These are phyloP conservation scores for Scolecobasidium constrictum DNA, from an alignment of 2,329 filamentous ascomycete genomes.

Conservation along the genomic window DNA sequence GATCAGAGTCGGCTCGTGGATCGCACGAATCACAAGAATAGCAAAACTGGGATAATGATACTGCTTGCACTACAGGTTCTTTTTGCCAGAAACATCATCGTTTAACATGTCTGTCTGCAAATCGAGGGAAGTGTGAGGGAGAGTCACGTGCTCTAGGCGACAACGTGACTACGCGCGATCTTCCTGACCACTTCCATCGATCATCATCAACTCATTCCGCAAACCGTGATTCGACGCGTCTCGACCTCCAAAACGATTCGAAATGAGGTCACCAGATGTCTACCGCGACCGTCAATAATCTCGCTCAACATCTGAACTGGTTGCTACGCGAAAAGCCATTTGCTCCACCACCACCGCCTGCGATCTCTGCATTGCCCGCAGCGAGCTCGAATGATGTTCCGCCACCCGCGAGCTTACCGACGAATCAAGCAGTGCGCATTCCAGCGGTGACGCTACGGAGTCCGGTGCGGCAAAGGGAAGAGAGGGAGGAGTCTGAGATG, in stretches of 20 bases:
- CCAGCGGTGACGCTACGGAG: not conserved
- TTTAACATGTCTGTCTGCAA: too few relatives aligned
- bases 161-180: not conserved
- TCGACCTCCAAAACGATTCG: not conserved
- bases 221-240: not conserved
- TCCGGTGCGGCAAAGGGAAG: not conserved
- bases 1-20: too few relatives aligned
- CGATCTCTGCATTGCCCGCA: conserved; percentile 13
- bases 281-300: conserved; percentile 25
- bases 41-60: too few relatives aligned
- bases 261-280: not conserved
- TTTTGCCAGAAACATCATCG: too few relatives aligned
- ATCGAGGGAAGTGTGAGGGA: too few relatives aligned
- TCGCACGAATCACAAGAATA: too few relatives aligned
- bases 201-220: not conserved
- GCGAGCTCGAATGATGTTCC: conserved; percentile 2
- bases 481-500: conserved; percentile 23
- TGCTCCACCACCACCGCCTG: conserved; percentile 24
- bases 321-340: conserved; percentile 34
- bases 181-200: not conserved
- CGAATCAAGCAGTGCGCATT: not conserved
- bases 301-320: conserved; percentile 37
- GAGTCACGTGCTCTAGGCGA: too few relatives aligned
- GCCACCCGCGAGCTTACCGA: not conserved
- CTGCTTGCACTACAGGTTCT: too few relatives aligned